These are phyloP conservation scores for Staphylotrichum longicolle DNA, from an alignment of 495 filamentous ascomycete species.

Conservation along the genomic window DNA sequence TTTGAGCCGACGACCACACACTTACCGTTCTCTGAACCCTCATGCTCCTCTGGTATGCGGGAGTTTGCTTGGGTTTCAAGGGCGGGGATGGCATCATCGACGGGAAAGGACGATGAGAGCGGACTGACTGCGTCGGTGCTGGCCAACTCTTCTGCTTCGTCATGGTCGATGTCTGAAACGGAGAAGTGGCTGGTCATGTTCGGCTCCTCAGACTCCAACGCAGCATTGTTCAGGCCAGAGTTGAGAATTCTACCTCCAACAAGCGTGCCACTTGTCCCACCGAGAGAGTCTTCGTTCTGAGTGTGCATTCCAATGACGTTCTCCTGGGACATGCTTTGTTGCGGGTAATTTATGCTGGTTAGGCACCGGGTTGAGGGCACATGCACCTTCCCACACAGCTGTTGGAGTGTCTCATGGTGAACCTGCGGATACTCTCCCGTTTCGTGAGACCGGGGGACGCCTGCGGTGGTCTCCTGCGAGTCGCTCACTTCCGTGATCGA, in stretches of 20 bases:
- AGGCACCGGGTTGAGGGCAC: neutral
- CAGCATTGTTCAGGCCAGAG: neutral
- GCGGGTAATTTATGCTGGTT: neutral
- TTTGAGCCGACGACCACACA: no score
- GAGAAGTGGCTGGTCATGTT: slow-evolving; percentile 16
- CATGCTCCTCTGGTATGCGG: neutral
- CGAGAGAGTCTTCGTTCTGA: neutral
- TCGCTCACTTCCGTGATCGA: slow-evolving; percentile 1
- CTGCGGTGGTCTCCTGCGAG: neutral
- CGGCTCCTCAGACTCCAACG: neutral
- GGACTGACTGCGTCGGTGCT: neutral
- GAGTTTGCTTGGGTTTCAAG: neutral
- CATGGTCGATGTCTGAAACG: neutral
- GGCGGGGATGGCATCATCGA: no score
- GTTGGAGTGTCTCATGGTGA: slow-evolving; percentile 12
- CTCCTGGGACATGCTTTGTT: no score
- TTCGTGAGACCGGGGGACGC: no score
- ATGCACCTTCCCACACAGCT: slow-evolving; percentile 6
- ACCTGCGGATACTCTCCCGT: neutral
- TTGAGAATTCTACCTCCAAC: neutral
- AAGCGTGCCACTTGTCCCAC: neutral
- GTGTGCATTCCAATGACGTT: neutral
- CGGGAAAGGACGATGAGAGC: neutral
- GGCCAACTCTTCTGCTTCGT: neutral
- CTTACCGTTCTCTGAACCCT: neutral